Conservation (phyloP, 2,329 filamentous ascomycete genomes). For the Tolypocladium ophioglossoides region DNA sequence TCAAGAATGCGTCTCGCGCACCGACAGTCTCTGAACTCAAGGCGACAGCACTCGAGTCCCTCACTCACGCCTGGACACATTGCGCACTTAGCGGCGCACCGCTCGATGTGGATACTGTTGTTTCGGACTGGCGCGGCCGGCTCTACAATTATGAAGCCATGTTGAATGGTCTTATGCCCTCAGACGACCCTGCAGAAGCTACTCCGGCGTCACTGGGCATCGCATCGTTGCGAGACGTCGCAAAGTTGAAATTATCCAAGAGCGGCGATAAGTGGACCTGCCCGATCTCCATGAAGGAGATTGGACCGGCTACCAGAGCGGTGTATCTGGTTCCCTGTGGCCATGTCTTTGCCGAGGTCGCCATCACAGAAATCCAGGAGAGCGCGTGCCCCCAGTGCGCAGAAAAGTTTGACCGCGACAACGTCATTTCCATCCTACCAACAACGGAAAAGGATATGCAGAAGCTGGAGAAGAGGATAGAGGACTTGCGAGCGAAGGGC, state of each 20-base stretch:
- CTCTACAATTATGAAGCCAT: conserved; percentile 95
- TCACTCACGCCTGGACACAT: conserved; percentile 76
- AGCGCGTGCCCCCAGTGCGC: conserved; percentile 62
- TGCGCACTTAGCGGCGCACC: conserved; percentile 77
- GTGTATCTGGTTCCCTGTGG: conserved; percentile 93
- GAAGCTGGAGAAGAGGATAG: conserved; percentile 53
- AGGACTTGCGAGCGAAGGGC: conserved; percentile 58
- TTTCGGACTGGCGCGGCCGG: conserved; percentile 73
- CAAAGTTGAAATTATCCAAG: conserved; percentile 64
- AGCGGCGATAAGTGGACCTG: conserved; percentile 59
- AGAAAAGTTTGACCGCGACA: conserved; percentile 57
- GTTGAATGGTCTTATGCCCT: conserved; percentile 48
- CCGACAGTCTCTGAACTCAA: conserved; percentile 81
- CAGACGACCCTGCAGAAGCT: conserved; percentile 44
- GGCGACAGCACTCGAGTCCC: conserved; percentile 74
- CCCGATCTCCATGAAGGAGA: conserved; percentile 74
- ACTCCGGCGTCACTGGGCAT: conserved; percentile 47
- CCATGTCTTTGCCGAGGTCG: conserved; percentile 82
- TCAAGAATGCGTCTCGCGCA: conserved; percentile 80
- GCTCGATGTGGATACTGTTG: conserved; percentile 59
- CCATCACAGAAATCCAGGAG: conserved; percentile 69
- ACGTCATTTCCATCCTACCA: conserved; percentile 76
- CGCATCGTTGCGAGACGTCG: conserved; percentile 73
- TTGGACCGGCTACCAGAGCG: conserved; percentile 68
- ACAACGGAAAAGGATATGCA: conserved; percentile 59